phyloP scores from a whole-genome alignment of 2,329 filamentous ascomycete species.

The Curvularia verruculosa region DNA sequence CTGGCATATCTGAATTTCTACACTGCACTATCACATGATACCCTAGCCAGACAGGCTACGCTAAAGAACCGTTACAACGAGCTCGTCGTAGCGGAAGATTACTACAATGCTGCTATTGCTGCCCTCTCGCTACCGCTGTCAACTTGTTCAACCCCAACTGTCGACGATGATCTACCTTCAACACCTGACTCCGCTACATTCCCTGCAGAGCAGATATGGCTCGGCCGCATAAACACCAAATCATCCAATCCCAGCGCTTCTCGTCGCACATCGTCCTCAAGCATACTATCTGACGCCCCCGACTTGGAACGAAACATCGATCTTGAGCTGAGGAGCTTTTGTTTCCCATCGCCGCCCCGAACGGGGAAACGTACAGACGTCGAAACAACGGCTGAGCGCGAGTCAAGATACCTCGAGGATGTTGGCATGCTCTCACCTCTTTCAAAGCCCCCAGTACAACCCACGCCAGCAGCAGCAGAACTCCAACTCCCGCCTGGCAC shows the following conservation, averaged over 20 bases:
- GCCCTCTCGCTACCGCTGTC: constrained; percentile 21
- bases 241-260: constrained; percentile 29
- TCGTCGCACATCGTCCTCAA: constrained; percentile 28
- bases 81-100: constrained; percentile 44
- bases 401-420: background rate
- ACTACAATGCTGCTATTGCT: constrained; percentile 42
- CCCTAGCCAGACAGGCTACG: constrained; percentile 44
- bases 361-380: background rate
- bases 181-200: constrained; percentile 29
- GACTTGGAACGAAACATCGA: constrained; percentile 16
- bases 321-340: constrained; percentile 6
- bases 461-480: constrained; percentile 8
- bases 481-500: constrained; percentile 31
- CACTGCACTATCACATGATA: constrained; percentile 47
- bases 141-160: constrained; percentile 14
- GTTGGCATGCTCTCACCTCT: constrained; percentile 5
- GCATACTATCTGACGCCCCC: constrained; percentile 27
- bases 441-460: background rate
- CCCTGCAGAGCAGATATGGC: constrained; percentile 14
- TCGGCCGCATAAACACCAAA: constrained; percentile 21
- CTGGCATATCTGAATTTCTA: constrained; percentile 48
- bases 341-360: constrained; percentile 10
- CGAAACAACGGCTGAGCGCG: background rate
- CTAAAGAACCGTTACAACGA: constrained; percentile 38
- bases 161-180: constrained; percentile 24